Evolutionary conservation across 495 filamentous ascomycete species (phyloP).

Genomic region (Pseudotulostoma volvatum): DNA sequence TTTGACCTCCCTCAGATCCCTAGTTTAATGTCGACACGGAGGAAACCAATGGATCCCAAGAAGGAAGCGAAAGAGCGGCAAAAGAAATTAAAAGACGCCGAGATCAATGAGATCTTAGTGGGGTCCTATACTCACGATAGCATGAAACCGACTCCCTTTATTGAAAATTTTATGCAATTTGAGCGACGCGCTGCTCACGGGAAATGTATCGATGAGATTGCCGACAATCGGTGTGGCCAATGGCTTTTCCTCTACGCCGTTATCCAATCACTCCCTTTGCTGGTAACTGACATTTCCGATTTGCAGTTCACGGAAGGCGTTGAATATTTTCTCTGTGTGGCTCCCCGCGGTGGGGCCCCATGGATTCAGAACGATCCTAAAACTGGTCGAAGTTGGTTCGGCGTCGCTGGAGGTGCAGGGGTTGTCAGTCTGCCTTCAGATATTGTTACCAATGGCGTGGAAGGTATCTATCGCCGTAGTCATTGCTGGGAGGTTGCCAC

Average conservation of each 20-base stretch:
- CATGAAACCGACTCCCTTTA: conserved; percentile 45
- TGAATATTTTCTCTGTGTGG: conserved; percentile 94
- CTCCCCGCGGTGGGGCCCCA: conserved; percentile 62
- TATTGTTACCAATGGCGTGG: conserved; percentile 72
- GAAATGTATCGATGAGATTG: conserved; percentile 55
- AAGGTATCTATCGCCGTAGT: conserved; percentile 75
- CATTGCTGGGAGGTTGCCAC: conserved; percentile 84
- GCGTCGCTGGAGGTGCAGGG: conserved; percentile 50
- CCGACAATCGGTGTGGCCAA: conserved; percentile 63
- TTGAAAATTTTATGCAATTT: conserved; percentile 66
- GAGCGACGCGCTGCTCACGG: conserved; percentile 59
- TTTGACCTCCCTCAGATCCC: conserved; percentile 78
- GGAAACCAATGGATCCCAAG: conserved; percentile 45
- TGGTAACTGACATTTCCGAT: conserved; percentile 74
- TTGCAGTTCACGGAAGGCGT: conserved; percentile 63
- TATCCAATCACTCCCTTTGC: conserved; percentile 75
- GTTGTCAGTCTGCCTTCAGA: conserved; percentile 67
- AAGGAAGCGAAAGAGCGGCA: conserved; percentile 47
- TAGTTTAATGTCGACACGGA: conserved; percentile 41
- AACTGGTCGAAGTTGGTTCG: conserved; percentile 60
- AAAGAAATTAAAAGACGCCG: conserved; percentile 61
- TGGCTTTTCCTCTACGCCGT: conserved; percentile 94
- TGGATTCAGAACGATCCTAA: conserved; percentile 65
- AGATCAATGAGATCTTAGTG: conserved; percentile 55
- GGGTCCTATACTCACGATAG: conserved; percentile 63